Evolutionary conservation across 1,139 yeast genomes (phyloP), one percentile per base, ranked within the genome.

Genomic region (Nakaseomyces nivariensis): DNA sequence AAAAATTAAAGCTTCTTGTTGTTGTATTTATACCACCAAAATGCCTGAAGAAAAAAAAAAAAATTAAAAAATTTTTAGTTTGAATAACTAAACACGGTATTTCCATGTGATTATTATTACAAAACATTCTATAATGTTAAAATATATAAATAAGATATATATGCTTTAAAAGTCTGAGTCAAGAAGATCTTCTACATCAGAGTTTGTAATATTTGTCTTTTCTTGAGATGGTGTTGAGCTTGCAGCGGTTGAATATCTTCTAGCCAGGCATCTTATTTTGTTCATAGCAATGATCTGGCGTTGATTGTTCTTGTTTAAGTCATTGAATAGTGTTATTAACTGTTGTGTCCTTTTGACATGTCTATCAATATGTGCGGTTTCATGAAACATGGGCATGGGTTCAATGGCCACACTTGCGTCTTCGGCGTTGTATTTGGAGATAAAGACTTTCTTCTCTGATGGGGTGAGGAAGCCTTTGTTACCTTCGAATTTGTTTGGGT

Each of bases 251-350:
- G 43, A 3, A 42, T 41, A 29, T 17, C 56, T 55, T 42, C 56
- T 45, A 5, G 63, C 62, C 13, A 60, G 53, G 45, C 65, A 59
- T 45, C 58, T 55, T 3, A 51, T 52, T 41, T 59, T 55, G 47
- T 62, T 62, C 62, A 63, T 62, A 5, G 55, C 60, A n/a, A 60
- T 57, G 17, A 51, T 60, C 22, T 52, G 50, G 17, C 50, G 47
- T 40, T 52, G 56, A 10, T 46, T 51, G 31, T 55, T 50, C 1
- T 47, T 45, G 8, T 50, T 50, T 45, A 60, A 45, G 11, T 51
- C 57, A 25, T 49, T 42, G 38, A 62, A 61, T 3, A 58, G 40
- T 2, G 46, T 37, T 3, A 58, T 40, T n/a, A 62, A 45, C 4
- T 48, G 45, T 11, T 47, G 34, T 11, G 54, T 52, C 17, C 53